Conservation (phyloP, 2,329 filamentous ascomycete species). For the Curvularia lunata region DNA sequence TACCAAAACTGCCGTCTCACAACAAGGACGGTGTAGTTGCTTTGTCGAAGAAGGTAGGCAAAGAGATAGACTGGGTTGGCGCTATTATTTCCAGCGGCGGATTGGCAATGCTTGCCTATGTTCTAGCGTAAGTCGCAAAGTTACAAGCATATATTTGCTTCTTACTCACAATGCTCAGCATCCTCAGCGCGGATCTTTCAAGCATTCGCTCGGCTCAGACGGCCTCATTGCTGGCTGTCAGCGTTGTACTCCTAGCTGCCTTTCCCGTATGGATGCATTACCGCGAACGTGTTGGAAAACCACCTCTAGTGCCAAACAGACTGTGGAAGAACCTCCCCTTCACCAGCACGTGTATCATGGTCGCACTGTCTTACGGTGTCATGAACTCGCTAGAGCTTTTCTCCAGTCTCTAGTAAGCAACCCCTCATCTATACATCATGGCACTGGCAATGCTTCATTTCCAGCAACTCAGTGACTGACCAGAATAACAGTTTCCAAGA, state of each 20-base stretch:
- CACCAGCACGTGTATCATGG: slow-evolving; percentile 59
- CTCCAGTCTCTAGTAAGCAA: slow-evolving; percentile 53
- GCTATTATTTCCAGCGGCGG: slow-evolving; percentile 33
- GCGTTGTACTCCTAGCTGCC: slow-evolving; percentile 32
- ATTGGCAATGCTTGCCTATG: slow-evolving; percentile 32
- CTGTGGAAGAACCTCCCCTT: slow-evolving; percentile 65
- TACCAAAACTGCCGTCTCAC: slow-evolving; percentile 29
- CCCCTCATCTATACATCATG: background rate
- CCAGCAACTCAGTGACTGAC: background rate
- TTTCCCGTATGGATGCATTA: slow-evolving; percentile 45
- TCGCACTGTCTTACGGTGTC: slow-evolving; percentile 47
- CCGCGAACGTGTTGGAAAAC: slow-evolving; percentile 22
- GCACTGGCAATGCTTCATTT: background rate
- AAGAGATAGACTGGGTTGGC: slow-evolving; percentile 41
- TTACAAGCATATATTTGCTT: background rate
- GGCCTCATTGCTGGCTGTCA: slow-evolving; percentile 30
- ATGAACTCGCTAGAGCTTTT: slow-evolving; percentile 49
- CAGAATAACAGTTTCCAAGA: slow-evolving; percentile 47
- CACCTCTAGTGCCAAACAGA: slow-evolving; percentile 38
- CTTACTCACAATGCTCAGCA: slow-evolving; percentile 21
- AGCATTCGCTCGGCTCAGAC: slow-evolving; percentile 32
- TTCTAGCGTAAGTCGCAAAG: slow-evolving; percentile 31
- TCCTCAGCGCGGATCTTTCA: slow-evolving; percentile 33
- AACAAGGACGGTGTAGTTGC: background rate
- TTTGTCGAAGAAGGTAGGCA: slow-evolving; percentile 22